These are phyloP conservation scores for Gyrodon lividus DNA, from an alignment of 768 basidiomycete genomes.

Conservation along the genomic window DNA sequence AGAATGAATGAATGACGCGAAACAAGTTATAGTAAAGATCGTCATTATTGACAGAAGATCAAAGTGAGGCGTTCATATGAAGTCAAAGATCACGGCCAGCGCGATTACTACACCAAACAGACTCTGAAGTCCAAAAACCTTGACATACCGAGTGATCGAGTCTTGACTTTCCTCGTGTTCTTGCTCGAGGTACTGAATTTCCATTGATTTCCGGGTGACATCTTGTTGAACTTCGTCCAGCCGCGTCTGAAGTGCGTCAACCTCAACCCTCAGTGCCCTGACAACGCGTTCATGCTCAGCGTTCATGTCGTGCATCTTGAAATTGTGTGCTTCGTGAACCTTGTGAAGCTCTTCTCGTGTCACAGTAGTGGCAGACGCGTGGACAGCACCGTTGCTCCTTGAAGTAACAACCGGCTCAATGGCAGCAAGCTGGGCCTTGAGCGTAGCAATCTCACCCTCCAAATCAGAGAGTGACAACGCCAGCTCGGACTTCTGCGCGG, in stretches of 20 bases:
- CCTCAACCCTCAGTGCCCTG: conserved; percentile 52
- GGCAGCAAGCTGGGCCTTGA: conserved; percentile 52
- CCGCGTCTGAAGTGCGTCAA: conserved; percentile 50
- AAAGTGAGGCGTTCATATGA: conserved; percentile 39
- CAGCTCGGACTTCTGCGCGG: conserved; percentile 61
- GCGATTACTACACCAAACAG: conserved; percentile 51
- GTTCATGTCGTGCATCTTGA: conserved; percentile 73
- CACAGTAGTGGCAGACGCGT: conserved; percentile 42
- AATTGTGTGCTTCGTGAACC: conserved; percentile 81
- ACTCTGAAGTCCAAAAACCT: conserved; percentile 56
- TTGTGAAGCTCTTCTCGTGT: conserved; percentile 76
- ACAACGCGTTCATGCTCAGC: conserved; percentile 62
- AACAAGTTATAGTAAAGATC: conserved; percentile 20
- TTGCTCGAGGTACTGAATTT: conserved; percentile 75
- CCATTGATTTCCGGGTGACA: conserved; percentile 71
- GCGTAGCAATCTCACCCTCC: conserved; percentile 72
- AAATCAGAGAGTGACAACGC: conserved; percentile 65
- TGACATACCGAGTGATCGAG: conserved; percentile 76
- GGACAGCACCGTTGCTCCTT: conserved; percentile 52
- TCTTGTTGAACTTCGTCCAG: conserved; percentile 58
- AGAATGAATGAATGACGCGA: conserved; percentile 14
- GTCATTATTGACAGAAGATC: conserved; percentile 1
- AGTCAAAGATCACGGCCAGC: conserved; percentile 55
- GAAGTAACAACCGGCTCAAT: conserved; percentile 47
- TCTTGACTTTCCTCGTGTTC: conserved; percentile 77